phyloP scores from a whole-genome alignment of 805 yeast species.

The Pichia rugopelliculosa region DNA sequence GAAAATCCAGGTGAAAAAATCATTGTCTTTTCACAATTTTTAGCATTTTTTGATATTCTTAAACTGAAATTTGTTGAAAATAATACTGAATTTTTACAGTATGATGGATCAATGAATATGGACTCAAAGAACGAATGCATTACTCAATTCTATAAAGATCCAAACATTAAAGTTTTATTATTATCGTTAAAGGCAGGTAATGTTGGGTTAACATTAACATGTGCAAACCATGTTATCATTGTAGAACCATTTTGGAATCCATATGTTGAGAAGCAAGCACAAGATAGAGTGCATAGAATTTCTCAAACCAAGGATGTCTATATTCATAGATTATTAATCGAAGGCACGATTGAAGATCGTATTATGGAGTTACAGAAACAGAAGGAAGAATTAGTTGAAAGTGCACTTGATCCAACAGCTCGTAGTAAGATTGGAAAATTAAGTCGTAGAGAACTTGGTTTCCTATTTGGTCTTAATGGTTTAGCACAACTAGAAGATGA shows the following conservation, averaged over 20 bases:
- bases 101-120: constrained; percentile 79
- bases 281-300: constrained; percentile 91
- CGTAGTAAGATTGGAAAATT: constrained; percentile 56
- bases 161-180: constrained; percentile 49
- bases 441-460: constrained; percentile 64
- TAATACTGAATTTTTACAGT: constrained; percentile 46
- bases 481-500: constrained; percentile 19
- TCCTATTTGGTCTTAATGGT: constrained; percentile 52
- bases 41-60: constrained; percentile 64
- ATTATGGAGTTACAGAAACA: constrained; percentile 71
- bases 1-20: constrained; percentile 62
- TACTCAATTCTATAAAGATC: constrained; percentile 52
- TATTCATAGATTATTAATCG: constrained; percentile 64
- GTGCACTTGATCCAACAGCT: constrained; percentile 77
- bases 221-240: constrained; percentile 87
- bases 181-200: constrained; percentile 90
- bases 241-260: constrained; percentile 99
- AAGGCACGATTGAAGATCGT: constrained; percentile 81
- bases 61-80: constrained; percentile 43
- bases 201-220: constrained; percentile 88
- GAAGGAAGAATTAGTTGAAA: constrained; percentile 70
- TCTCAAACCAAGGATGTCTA: constrained; percentile 78
- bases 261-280: constrained; percentile 93
- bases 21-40: constrained; percentile 80
- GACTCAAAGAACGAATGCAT: constrained; percentile 59